Percentiles rank a stretch among this genome's conserved stretches.
Conservation (phyloP, 2,329 filamentous ascomycete genomes). For the Trichoderma arundinaceum region DNA sequence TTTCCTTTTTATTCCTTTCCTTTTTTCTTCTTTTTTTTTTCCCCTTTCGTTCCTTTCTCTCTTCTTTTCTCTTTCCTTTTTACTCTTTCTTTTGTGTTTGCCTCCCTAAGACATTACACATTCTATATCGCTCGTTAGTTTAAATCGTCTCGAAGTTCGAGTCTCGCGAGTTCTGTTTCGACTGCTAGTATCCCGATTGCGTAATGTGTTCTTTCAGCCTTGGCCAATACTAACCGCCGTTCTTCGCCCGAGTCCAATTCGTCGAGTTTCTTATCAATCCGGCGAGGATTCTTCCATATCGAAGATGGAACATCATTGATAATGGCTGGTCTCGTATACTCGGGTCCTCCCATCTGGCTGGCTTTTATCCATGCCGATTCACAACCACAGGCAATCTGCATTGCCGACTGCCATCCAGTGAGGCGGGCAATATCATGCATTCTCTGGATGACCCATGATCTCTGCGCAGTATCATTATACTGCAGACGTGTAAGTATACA, state of each 20-base stretch:
- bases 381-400: constrained; percentile 81
- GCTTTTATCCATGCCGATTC: constrained; percentile 84
- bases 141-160: constrained; percentile 53
- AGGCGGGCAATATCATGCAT: constrained; percentile 77
- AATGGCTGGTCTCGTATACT: constrained; percentile 63
- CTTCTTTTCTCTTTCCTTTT: neutral
- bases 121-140: constrained; percentile 22
- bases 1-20: neutral
- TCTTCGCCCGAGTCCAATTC: constrained; percentile 52
- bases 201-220: constrained; percentile 70
- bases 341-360: constrained; percentile 73
- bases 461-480: constrained; percentile 73
- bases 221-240: constrained; percentile 62
- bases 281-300: constrained; percentile 58
- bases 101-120: constrained; percentile 10
- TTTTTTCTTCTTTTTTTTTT: neutral
- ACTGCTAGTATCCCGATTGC: constrained; percentile 79
- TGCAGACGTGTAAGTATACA: constrained; percentile 48
- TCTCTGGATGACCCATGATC: constrained; percentile 76
- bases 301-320: constrained; percentile 45
- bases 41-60: neutral
- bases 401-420: constrained; percentile 86
- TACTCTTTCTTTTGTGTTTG: neutral
- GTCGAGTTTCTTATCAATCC: constrained; percentile 58
- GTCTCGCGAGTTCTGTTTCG: constrained; percentile 73